These are phyloP conservation scores for Xylaria digitata DNA, from an alignment of 2,329 filamentous ascomycete genomes.

Conservation along the genomic window DNA sequence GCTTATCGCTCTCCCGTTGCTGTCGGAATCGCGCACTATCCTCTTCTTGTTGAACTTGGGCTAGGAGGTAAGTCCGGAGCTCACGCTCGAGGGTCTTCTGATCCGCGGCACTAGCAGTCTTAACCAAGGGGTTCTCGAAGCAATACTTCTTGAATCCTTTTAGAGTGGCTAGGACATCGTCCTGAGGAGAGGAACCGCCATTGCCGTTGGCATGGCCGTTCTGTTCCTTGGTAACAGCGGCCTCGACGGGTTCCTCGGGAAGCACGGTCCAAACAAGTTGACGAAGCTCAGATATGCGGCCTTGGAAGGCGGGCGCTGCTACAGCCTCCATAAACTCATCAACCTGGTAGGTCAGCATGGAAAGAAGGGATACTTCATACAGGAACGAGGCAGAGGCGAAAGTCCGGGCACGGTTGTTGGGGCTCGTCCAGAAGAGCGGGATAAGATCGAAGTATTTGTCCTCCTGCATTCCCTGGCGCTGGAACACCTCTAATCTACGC, in stretches of 20 bases:
- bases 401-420: conserved; percentile 37
- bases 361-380: conserved; percentile 40
- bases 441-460: conserved; percentile 45
- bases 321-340: conserved; percentile 43
- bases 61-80: conserved; percentile 35
- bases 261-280: conserved; percentile 29
- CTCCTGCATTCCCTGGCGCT: conserved; percentile 40
- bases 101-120: conserved; percentile 33
- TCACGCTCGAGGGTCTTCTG: conserved; percentile 34
- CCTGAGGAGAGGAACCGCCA: conserved; percentile 11
- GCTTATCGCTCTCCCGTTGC: conserved; percentile 21
- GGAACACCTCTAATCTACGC: conserved; percentile 38
- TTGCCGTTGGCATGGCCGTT: conserved; percentile 31
- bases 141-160: conserved; percentile 36
- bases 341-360: conserved; percentile 41
- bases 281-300: conserved; percentile 27
- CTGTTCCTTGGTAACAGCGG: conserved; percentile 13
- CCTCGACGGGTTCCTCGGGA: conserved; percentile 8
- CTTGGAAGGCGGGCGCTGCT: conserved; percentile 34
- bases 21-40: conserved; percentile 35
- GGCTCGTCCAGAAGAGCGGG: conserved; percentile 41
- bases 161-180: conserved; percentile 33
- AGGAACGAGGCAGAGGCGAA: conserved; percentile 41
- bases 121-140: conserved; percentile 33
- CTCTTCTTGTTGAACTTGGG: conserved; percentile 38